Evolutionary conservation across 768 basidiomycete species (phyloP), one percentile per base, ranked within the genome.

Genomic region (Fistulinella prunicolor): DNA sequence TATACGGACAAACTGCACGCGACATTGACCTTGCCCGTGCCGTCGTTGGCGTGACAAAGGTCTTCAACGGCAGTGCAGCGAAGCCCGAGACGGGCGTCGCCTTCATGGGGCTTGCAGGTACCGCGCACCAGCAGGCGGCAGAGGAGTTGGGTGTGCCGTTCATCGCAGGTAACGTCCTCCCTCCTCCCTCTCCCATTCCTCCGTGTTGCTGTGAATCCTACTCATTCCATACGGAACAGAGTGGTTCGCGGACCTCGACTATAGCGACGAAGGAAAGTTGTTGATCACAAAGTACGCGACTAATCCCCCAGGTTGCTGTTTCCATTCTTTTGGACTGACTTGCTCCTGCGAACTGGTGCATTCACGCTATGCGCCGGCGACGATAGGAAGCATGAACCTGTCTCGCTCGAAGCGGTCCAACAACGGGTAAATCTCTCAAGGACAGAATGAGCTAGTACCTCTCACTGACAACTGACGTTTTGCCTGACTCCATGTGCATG

Each of bases 191-290:
- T 34, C 17, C 17, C 17, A 13, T 17, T 6, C 20, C 3, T 34
- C 12, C n/a, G 24, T 10, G 9, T 37, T 13, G 21, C 28, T 19
- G n/a, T 17, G 28, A 9, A 29, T 28, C 20, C 21, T 4, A 1
- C 20, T 46, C 2, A 50, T 16, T 12, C 1, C n/a, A 24, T 32
- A 10, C 7, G 41, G 13, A 24, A 45, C 46, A 82, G 82, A 84
- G 50, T 84, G 81, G 78, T 85, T 82, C 56, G 81, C 79, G 2
- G 83, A 88, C 58, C 62, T 85, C 23, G 80, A 83, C 17, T 85
- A 86, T 53, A 73, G 64, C 42, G 58, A 71, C 3, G 71, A 76
- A 46, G 84, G 83, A 3, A 77, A 76, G 53, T 68, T 85, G 23
- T 57, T 85, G 30, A 83, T 83, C 46, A 82, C 82, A 9, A 76